A percentile compares a stretch with the other conserved stretches of the same genome.
These are phyloP conservation scores for Pyrenopolyporus hunteri DNA, from an alignment of 495 filamentous ascomycete species.

Conservation along the genomic window DNA sequence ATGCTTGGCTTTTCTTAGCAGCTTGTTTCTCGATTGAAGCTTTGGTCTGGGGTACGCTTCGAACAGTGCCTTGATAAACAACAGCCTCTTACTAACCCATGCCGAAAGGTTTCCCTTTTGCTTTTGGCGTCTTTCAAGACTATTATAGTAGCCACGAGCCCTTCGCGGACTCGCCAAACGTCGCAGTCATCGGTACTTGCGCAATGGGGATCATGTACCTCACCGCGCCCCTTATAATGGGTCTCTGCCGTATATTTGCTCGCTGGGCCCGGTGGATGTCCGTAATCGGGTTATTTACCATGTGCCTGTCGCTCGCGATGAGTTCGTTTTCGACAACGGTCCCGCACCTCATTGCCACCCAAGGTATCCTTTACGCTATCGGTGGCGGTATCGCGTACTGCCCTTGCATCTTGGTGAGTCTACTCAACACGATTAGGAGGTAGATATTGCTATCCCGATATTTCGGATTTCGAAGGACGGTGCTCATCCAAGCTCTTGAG, in stretches of 20 bases:
- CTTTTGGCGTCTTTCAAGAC: slow-evolving; percentile 65
- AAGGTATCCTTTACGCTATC: slow-evolving; percentile 55
- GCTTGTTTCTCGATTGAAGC: slow-evolving; percentile 63
- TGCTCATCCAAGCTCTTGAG: not conserved
- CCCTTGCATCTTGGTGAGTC: slow-evolving; percentile 46
- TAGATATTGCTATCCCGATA: too few relatives aligned
- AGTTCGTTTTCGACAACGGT: slow-evolving; percentile 47
- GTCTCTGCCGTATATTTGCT: slow-evolving; percentile 41
- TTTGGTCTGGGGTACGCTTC: slow-evolving; percentile 60
- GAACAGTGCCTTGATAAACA: not conserved
- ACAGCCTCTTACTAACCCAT: slow-evolving; percentile 3
- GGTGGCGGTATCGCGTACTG: slow-evolving; percentile 50
- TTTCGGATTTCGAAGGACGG: too few relatives aligned
- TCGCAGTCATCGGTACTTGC: slow-evolving; percentile 41
- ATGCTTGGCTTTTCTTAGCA: slow-evolving; percentile 64
- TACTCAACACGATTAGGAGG: not conserved
- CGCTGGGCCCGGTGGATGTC: slow-evolving; percentile 41
- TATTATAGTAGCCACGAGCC: slow-evolving; percentile 60
- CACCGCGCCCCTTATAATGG: slow-evolving; percentile 46
- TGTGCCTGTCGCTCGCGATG: slow-evolving; percentile 43
- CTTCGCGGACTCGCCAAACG: slow-evolving; percentile 45
- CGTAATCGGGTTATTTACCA: slow-evolving; percentile 40
- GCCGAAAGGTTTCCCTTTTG: slow-evolving; percentile 63
- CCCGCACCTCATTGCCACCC: slow-evolving; percentile 47
- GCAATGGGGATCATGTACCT: slow-evolving; percentile 57